Base-by-base conservation (phyloP, 2,329 filamentous ascomycete genomes). In the Beauveria varroae region DNA sequence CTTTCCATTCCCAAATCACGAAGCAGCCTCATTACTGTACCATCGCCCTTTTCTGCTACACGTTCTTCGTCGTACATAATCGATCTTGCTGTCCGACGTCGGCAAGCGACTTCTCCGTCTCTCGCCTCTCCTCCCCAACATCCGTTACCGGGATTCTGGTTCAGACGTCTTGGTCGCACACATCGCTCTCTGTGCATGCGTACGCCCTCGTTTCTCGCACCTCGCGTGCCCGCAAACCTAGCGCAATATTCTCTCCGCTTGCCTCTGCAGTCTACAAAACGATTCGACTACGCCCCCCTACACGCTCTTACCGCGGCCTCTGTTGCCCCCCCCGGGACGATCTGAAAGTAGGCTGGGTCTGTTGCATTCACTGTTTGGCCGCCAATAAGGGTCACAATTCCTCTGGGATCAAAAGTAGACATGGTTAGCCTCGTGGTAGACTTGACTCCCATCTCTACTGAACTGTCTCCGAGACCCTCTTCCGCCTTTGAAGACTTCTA, bases 391-490 rank as follows among this genome's bases (percentile, higher is more conserved):
- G n/a, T 5, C 46, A 43, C n/a, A 37, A 46, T 47, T 55, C 55
- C 49, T 30, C 55, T 12, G 54, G 53, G 57, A n/a, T 30, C 57
- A 37, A 44, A 59, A 57, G 65, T 66, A 67, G 70, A 68, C 63
- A 81, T 82, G 79, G 76, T 77, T 70, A 79, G 69, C 66, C 74
- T 76, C 66, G 76, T 76, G 72, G 72, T 76, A 64, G 77, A 75
- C 63, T 71, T 76, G 62, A 76, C 68, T 66, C 73, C 76, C 58
- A 76, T 65, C 64, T 73, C 78, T 50, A 67, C 74, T 68, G 76
- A 78, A 65, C 68, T 74, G 62, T 77, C 79, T 63, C 76, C 78
- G 60, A 73, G 72, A 58, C 75, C 77, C 49, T 74, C 76, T 6
- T 78, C 79, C 47, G 73, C 76, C 64, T 74, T 78, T 58, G 76